phyloP scores from a whole-genome alignment of 2,329 filamentous ascomycete genomes.

The Paraphaeosphaeria sporulosa region DNA sequence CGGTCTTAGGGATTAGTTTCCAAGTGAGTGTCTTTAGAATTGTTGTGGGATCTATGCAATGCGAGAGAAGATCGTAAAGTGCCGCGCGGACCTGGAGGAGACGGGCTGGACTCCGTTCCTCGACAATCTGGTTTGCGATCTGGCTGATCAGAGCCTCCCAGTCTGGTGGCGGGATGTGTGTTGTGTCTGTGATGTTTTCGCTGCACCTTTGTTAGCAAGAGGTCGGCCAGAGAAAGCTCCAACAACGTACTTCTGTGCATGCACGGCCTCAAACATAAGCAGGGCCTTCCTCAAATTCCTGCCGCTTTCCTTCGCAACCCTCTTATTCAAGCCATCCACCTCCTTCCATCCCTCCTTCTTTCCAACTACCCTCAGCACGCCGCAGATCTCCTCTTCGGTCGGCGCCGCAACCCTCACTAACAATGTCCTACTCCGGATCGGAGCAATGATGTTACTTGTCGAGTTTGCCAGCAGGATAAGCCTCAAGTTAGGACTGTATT shows the following conservation, averaged over 20 bases:
- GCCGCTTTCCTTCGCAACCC: slow-evolving; percentile 89
- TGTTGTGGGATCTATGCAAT: slow-evolving; percentile 94
- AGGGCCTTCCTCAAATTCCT: slow-evolving; percentile 88
- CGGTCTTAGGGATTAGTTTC: slow-evolving; percentile 85
- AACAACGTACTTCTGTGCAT: slow-evolving; percentile 86
- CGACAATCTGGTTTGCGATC: slow-evolving; percentile 91
- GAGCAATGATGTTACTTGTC: slow-evolving; percentile 98
- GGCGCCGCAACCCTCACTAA: slow-evolving; percentile 92
- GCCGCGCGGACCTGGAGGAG: slow-evolving; percentile 90
- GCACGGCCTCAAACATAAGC: slow-evolving; percentile 96
- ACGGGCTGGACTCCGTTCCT: slow-evolving; percentile 87
- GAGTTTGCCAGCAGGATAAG: slow-evolving; percentile 93
- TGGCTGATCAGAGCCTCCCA: slow-evolving; percentile 93
- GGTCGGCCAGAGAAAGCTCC: background rate
- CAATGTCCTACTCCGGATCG: slow-evolving; percentile 89
- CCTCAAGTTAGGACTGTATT: slow-evolving; percentile 94
- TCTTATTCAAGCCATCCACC: slow-evolving; percentile 76
- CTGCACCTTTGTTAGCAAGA: slow-evolving; percentile 56
- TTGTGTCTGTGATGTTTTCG: slow-evolving; percentile 87
- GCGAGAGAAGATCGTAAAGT: slow-evolving; percentile 95
- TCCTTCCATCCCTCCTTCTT: slow-evolving; percentile 86
- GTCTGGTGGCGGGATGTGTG: slow-evolving; percentile 90
- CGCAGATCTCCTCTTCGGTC: slow-evolving; percentile 82
- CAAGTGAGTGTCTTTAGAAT: slow-evolving; percentile 95
- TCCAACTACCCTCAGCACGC: slow-evolving; percentile 72